Evolutionary conservation across 2,329 filamentous ascomycete species (phyloP).

Genomic region (Aspergillus fructus): DNA sequence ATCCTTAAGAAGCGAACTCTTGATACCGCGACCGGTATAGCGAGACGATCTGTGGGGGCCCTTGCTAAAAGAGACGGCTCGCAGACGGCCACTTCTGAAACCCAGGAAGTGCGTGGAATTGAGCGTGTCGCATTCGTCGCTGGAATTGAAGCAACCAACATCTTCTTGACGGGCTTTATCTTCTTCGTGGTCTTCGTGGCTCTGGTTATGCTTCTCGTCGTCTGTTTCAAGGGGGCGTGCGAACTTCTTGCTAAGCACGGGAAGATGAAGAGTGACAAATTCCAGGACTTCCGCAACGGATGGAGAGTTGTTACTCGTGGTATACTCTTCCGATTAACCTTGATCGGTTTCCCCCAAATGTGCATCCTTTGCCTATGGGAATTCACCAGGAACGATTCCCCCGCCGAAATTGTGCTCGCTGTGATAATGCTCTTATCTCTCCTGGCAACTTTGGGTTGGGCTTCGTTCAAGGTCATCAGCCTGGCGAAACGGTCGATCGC

Average conservation of each 20-base stretch:
- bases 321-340: slow-evolving; percentile 83
- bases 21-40: slow-evolving; percentile 30
- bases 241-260: slow-evolving; percentile 72
- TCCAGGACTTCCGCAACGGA: slow-evolving; percentile 89
- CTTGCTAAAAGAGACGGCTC: slow-evolving; percentile 48
- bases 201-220: slow-evolving; percentile 69
- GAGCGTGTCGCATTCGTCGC: slow-evolving; percentile 85
- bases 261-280: slow-evolving; percentile 81
- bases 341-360: slow-evolving; percentile 92
- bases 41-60: not conserved
- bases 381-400: slow-evolving; percentile 79
- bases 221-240: slow-evolving; percentile 76
- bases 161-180: slow-evolving; percentile 86
- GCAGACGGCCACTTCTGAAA: slow-evolving; percentile 34
- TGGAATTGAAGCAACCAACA: slow-evolving; percentile 82
- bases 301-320: slow-evolving; percentile 93
- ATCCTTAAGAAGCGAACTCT: slow-evolving; percentile 67
- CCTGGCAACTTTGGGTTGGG: slow-evolving; percentile 76
- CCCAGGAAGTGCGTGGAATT: slow-evolving; percentile 70
- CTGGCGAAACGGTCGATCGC: slow-evolving; percentile 83
- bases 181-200: slow-evolving; percentile 86
- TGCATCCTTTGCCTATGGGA: slow-evolving; percentile 91
- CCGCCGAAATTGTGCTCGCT: slow-evolving; percentile 81
- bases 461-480: slow-evolving; percentile 82
- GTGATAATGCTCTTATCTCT: slow-evolving; percentile 86